Percentiles rank a stretch among this genome's conserved stretches.
These are phyloP conservation scores for Hemileia vastatrix DNA, from an alignment of 1,284 basidiomycete species.

Conservation along the genomic window DNA sequence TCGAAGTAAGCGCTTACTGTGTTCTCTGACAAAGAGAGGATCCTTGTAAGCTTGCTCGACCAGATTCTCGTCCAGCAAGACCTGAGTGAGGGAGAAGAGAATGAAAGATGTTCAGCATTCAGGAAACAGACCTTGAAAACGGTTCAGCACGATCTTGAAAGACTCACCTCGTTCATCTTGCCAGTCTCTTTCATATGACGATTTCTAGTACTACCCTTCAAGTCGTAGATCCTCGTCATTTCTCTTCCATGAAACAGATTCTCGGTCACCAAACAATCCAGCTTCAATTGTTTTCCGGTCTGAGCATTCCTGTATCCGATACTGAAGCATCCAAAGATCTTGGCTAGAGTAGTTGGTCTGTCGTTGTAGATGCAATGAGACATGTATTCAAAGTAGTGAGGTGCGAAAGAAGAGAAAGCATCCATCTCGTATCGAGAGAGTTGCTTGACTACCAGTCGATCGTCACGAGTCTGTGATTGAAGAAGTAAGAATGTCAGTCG, in stretches of 20 bases:
- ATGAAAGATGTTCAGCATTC: neutral
- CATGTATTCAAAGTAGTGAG: conserved; percentile 96
- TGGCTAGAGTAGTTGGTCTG: conserved; percentile 87
- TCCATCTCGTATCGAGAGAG: conserved; percentile 83
- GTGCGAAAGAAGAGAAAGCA: conserved; percentile 91
- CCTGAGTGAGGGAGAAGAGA: conserved; percentile 48
- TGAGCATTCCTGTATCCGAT: conserved; percentile 78
- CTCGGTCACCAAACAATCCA: conserved; percentile 93
- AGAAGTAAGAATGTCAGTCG: neutral
- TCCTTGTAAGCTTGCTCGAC: conserved; percentile 54
- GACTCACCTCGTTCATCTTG: conserved; percentile 74
- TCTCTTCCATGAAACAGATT: conserved; percentile 88
- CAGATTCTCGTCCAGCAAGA: conserved; percentile 85
- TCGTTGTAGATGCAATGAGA: conserved; percentile 50
- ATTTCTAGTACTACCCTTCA: conserved; percentile 85
- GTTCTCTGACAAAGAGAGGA: conserved; percentile 88
- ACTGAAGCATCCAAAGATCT: conserved; percentile 95
- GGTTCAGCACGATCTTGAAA: neutral
- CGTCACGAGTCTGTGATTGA: conserved; percentile 58
- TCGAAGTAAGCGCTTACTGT: conserved; percentile 81
- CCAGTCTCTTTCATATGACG: conserved; percentile 83
- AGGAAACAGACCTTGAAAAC: neutral
- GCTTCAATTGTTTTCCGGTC: conserved; percentile 67
- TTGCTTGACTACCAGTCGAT: conserved; percentile 96
- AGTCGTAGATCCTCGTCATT: conserved; percentile 64